These are phyloP conservation scores for Phylloporus sp. DNA, from an alignment of 768 basidiomycete genomes.

Conservation along the genomic window DNA sequence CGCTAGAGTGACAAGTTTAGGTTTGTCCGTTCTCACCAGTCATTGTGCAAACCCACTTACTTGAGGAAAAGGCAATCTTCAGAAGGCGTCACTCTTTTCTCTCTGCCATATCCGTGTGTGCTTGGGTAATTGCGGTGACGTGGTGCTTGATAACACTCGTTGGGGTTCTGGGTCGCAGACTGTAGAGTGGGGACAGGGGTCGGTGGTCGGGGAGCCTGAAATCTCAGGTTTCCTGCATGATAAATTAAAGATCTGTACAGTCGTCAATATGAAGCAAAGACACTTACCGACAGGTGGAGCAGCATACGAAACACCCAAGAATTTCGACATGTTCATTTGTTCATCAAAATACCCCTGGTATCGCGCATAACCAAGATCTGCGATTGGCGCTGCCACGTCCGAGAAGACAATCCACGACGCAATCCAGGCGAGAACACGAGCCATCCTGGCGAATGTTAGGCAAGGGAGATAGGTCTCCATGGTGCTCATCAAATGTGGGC, in stretches of 20 bases:
- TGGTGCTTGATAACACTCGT: conserved; percentile 21
- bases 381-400: conserved; percentile 6
- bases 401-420: not conserved
- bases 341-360: conserved; percentile 28
- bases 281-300: conserved; percentile 43
- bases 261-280: not conserved
- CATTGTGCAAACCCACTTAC: not conserved
- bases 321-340: conserved; percentile 19
- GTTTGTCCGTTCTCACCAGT: too few species aligned
- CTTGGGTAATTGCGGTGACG: conserved; percentile 4
- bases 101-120: not conserved
- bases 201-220: conserved; percentile 28
- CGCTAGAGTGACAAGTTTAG: not conserved
- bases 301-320: conserved; percentile 42
- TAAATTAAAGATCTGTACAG: not conserved
- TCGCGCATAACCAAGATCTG: conserved; percentile 29
- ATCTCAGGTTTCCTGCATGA: conserved; percentile 21
- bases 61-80: conserved; percentile 35
- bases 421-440: not conserved
- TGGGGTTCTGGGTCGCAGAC: conserved; percentile 23
- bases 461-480: not conserved
- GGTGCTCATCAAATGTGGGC: too few species aligned
- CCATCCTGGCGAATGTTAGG: not conserved
- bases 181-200: conserved; percentile 15
- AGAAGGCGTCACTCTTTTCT: conserved; percentile 7